Evolutionary conservation across 768 basidiomycete species (phyloP).

Genomic region (Cubamyces lactineus): DNA sequence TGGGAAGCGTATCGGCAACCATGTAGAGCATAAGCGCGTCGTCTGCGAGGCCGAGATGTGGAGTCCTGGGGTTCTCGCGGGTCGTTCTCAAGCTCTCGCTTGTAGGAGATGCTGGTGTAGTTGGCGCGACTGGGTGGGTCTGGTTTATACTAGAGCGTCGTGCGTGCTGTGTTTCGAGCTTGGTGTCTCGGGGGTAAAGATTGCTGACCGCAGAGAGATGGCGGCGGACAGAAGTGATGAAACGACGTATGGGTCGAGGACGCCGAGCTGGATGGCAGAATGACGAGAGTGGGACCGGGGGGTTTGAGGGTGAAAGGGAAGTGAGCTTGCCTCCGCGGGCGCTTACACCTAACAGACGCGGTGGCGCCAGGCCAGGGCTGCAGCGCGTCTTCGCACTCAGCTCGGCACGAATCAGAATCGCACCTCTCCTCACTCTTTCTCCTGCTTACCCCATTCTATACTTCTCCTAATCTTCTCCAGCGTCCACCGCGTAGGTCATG

Average conservation of each 20-base stretch:
- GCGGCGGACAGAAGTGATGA: too few relatives aligned
- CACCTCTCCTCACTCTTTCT: not conserved
- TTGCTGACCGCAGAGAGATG: too few relatives aligned
- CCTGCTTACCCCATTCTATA: conserved; percentile 1
- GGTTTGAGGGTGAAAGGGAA: conserved; percentile 15
- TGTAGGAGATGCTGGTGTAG: too few relatives aligned
- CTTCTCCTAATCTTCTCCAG: not conserved
- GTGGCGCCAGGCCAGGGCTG: conserved; percentile 13
- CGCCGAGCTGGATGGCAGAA: not conserved
- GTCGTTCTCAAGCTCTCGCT: too few relatives aligned
- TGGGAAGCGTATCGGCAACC: conserved; percentile 43
- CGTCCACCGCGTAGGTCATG: conserved; percentile 47
- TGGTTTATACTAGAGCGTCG: too few relatives aligned
- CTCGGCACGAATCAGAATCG: not conserved
- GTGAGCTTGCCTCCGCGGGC: not conserved
- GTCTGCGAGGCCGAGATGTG: not conserved
- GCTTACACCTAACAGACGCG: conserved; percentile 5
- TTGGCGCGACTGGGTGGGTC: too few relatives aligned
- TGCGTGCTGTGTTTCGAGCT: too few relatives aligned
- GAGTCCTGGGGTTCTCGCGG: too few relatives aligned
- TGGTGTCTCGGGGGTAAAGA: too few relatives aligned
- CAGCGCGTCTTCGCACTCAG: not conserved
- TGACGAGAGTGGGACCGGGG: not conserved
- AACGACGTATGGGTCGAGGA: too few relatives aligned
- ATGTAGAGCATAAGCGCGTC: conserved; percentile 1